phyloP scores from a whole-genome alignment of 495 filamentous ascomycete species.

The Hypoxylon lienhwacheense region DNA sequence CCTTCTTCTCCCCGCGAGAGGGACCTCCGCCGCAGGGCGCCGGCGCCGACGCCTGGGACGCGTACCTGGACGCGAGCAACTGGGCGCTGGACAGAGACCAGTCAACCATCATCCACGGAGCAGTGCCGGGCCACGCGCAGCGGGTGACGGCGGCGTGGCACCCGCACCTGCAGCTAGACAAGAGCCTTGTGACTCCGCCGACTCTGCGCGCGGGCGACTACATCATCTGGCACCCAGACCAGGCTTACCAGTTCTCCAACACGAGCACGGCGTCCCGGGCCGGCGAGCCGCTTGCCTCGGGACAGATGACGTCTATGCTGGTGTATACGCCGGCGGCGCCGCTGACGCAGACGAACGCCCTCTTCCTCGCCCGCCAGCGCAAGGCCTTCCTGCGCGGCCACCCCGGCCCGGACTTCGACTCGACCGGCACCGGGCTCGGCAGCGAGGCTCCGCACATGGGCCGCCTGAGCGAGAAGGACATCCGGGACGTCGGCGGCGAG shows the following conservation, averaged over 20 bases:
- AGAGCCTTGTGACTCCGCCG: constrained; percentile 78
- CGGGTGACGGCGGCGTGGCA: constrained; percentile 76
- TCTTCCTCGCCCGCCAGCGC: constrained; percentile 76
- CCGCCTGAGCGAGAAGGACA: constrained; percentile 49
- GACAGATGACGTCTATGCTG: constrained; percentile 50
- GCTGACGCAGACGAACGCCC: constrained; percentile 73
- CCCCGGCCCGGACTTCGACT: constrained; percentile 71
- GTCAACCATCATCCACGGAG: constrained; percentile 71
- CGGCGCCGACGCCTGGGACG: constrained; percentile 43
- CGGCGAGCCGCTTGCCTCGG: neutral
- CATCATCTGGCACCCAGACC: constrained; percentile 90
- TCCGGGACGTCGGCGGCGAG: constrained; percentile 50
- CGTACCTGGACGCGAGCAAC: constrained; percentile 60
- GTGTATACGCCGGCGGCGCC: constrained; percentile 85
- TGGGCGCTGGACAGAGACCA: constrained; percentile 56
- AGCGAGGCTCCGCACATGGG: constrained; percentile 50
- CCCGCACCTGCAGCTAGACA: constrained; percentile 73
- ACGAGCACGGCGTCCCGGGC: constrained; percentile 33
- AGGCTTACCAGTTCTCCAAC: constrained; percentile 51
- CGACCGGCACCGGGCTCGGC: constrained; percentile 51
- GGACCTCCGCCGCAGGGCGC: constrained; percentile 43
- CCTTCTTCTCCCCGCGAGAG: constrained; percentile 71
- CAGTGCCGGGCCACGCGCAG: constrained; percentile 76
- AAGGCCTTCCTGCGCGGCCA: constrained; percentile 67
- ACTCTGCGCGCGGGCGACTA: constrained; percentile 81